Conservation (phyloP, 2,329 filamentous ascomycete species). For the Cephalotrichum gorgonifer region DNA sequence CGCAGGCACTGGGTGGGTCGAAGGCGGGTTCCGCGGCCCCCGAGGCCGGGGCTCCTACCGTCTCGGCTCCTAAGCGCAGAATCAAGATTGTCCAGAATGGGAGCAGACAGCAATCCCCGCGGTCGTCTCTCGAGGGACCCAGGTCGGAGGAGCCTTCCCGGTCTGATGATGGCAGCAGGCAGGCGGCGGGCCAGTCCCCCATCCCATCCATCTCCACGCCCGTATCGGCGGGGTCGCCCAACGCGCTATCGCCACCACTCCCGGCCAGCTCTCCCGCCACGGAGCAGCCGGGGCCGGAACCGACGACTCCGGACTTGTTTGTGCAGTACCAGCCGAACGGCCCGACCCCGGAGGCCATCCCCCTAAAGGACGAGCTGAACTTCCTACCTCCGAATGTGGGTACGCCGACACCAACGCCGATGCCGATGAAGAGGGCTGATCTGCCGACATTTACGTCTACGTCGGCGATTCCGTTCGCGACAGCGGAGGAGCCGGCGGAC, state of each 20-base stretch:
- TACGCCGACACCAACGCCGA: conserved; percentile 23
- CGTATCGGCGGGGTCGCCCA: conserved; percentile 8
- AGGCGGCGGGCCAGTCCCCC: not conserved
- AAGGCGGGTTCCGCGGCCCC: not conserved
- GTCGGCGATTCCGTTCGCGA: conserved; percentile 38
- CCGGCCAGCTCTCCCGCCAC: conserved; percentile 16
- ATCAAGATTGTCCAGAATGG: conserved; percentile 1
- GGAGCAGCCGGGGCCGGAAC: not conserved
- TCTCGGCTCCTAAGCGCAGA: not conserved
- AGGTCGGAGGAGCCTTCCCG: not conserved
- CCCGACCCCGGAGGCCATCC: conserved; percentile 26
- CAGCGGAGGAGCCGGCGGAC: not conserved
- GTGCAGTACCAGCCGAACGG: conserved; percentile 47
- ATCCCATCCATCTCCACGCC: conserved; percentile 5
- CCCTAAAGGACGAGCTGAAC: conserved; percentile 29
- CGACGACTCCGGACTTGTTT: conserved; percentile 28
- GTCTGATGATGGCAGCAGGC: not conserved
- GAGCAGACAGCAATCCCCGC: not conserved
- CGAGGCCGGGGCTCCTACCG: not conserved
- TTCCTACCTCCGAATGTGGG: conserved; percentile 41
- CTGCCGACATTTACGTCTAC: conserved; percentile 28
- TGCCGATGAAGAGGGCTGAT: conserved; percentile 24
- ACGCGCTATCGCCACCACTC: conserved; percentile 12
- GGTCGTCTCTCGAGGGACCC: not conserved
- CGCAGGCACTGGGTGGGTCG: conserved; percentile 11